Conservation (phyloP, 371 early-diverging fungal genomes). For the Sporodiniella umbellata region DNA sequence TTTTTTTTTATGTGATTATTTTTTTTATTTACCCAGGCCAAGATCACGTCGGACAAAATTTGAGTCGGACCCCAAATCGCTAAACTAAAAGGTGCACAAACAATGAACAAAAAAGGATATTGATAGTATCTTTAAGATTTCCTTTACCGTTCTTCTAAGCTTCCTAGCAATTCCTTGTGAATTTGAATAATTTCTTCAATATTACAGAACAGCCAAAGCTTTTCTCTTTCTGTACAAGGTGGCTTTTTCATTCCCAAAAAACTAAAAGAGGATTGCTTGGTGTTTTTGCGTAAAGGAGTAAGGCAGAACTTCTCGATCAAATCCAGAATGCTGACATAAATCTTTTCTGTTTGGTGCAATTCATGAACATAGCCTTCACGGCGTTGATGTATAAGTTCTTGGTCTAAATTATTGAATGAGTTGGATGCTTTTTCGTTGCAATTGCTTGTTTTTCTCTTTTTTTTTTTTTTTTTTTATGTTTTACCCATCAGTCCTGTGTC, state of each 20-base stretch:
- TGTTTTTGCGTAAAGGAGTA: conserved; percentile 29
- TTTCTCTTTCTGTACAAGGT: conserved; percentile 43
- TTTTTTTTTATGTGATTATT: not conserved
- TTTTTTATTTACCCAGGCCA: conserved; percentile 30
- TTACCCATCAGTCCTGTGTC: conserved; percentile 40
- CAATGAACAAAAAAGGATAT: not conserved
- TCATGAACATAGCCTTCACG: conserved; percentile 38
- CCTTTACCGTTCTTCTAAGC: conserved; percentile 35
- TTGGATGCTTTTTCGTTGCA: too few relatives aligned
- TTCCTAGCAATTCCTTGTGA: conserved; percentile 24
- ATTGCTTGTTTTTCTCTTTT: too few relatives aligned
- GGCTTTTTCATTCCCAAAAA: conserved; percentile 39
- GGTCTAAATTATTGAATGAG: conserved; percentile 19
- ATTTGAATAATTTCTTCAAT: conserved; percentile 29
- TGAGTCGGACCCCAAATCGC: conserved; percentile 54
- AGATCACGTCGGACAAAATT: conserved; percentile 46
- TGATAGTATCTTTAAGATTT: too few relatives aligned
- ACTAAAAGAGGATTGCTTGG: conserved; percentile 28
- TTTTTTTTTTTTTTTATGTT: too few relatives aligned
- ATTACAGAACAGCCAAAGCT: conserved; percentile 39
- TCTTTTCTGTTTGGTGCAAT: conserved; percentile 30
- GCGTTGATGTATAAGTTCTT: conserved; percentile 34
- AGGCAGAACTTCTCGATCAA: conserved; percentile 18
- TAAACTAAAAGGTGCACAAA: conserved; percentile 17
- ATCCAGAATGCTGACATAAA: conserved; percentile 23